Evolutionary conservation across 1,139 yeast species (phyloP), one percentile per base, ranked within the genome.

Genomic region (Diutina catenulata): DNA sequence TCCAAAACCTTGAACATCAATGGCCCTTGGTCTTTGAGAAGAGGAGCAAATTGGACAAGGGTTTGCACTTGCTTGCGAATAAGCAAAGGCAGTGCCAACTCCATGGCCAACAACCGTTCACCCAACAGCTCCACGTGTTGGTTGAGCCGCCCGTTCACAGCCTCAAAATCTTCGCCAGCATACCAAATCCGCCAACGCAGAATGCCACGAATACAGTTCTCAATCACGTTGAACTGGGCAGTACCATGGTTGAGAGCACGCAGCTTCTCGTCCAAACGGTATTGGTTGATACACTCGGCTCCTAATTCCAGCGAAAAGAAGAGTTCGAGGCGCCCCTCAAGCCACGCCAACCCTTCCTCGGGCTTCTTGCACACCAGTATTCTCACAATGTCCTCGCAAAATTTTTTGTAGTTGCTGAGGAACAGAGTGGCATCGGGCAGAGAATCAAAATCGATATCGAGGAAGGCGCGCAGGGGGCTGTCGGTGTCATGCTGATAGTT

Each of bases 151-250:
- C 63, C 70, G 42, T 77, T 69, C 28, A 74, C 71, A 14, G 62
- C 65, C 28, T 74, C 75, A 46, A 75, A 75, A 50, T 84, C 93
- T 3, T 71, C 70, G 3, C 73, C 74, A 33, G 58, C 60, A 51
- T 86, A 87, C 95, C 96, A 88, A 22, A 87, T 80, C 50, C 87
- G 77, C 97, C 98, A 91, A 50, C 99, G 73, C n/a, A 93, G 77
- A 28, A 93, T 80, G 28, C 98, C 98, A 44, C 95, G 72, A 23
- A 91, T 74, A 46, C 94, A 80, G 32, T 94, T 81, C 56, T 91
- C 98, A 28, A 87, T 84, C 21, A 87, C 75, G 52, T 79, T 80
- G 46, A 91, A 77, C 51, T 88, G 96, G 0, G 95, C 74, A 41
- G 80, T 72, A 0, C 94, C 93, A 45, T 76, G 70, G 40, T 82